phyloP scores from a whole-genome alignment of 345 rosid species.

The Eucalyptus rudis region DNA sequence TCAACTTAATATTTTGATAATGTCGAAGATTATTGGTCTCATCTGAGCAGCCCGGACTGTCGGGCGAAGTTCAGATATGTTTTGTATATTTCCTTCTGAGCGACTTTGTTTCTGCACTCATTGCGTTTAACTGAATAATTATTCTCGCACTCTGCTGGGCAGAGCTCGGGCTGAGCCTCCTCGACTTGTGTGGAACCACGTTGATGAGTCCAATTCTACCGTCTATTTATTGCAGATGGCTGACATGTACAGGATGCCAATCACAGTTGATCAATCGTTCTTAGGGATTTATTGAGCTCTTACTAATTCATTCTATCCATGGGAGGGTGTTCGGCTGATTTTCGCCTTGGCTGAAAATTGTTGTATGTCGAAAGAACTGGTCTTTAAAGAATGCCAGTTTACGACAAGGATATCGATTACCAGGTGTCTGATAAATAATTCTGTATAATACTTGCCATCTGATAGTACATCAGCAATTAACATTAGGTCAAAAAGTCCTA shows the following conservation, averaged over 20 bases:
- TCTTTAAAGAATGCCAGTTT: neutral
- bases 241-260: neutral
- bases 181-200: neutral
- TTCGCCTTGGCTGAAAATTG: neutral
- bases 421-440: neutral
- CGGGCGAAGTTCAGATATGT: constrained; percentile 1
- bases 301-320: neutral
- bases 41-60: neutral
- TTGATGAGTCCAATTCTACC: neutral
- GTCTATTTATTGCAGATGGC: neutral
- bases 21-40: constrained; percentile 13
- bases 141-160: neutral
- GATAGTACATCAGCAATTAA: neutral
- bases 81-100: neutral
- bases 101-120: neutral
- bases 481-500: neutral
- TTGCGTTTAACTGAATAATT: neutral
- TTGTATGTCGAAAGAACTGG: neutral
- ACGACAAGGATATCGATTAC: neutral
- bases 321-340: neutral
- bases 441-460: neutral
- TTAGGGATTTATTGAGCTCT: neutral
- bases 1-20: constrained; percentile 7
- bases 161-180: neutral
- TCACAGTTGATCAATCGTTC: neutral